Evolutionary conservation across 345 rosid species (phyloP), one percentile per base, ranked within the genome.

Genomic region (Mallotus nudiflorus): DNA sequence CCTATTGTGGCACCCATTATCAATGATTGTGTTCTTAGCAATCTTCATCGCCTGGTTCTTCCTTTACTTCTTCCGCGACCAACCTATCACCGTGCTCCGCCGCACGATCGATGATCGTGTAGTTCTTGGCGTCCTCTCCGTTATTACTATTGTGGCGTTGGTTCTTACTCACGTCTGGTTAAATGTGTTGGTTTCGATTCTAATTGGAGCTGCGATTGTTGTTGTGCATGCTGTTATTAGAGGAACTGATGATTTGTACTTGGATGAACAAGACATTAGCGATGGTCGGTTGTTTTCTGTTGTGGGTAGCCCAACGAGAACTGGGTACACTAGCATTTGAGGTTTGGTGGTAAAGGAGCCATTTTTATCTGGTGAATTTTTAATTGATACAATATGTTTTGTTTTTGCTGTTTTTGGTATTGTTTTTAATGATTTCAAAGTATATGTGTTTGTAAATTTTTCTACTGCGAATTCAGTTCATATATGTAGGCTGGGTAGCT

Each of bases 1-100:
- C 84, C 89, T 89, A 59, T 77, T 89, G 15, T 89, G 92, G 92
- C 88, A 89, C 57, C 96, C 96, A 1, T 5, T 83, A 72, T 85
- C 92, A 10, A 68, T 89, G 84, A 86, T 89, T 72, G 87, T 85
- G 14, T 87, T 83, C 80, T 50, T 89, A 33, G 52, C 76, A 62
- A 77, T 84, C 58, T 79, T 78, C 75, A 71, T 84, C 58, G 96
- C 83, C 28, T 87, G 96, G 96, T 71, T 77, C 78, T 86, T 75
- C 80, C 88, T 89, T 64, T 89, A 81, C 85, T 83, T 87, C 83
- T 80, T 75, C 53, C 87, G 90, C 52, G 86, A 81, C 61, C 77
- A 74, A 74, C 88, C 85, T 1, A 45, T 89, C 29, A 67, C 39
- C 24, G 44, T 87, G 14, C 13, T 84, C 62, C 40, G 55, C 56